Evolutionary conservation across 2,329 filamentous ascomycete species (phyloP), one percentile per base, ranked within the genome.

Genomic region (Apiospora malaysiana): DNA sequence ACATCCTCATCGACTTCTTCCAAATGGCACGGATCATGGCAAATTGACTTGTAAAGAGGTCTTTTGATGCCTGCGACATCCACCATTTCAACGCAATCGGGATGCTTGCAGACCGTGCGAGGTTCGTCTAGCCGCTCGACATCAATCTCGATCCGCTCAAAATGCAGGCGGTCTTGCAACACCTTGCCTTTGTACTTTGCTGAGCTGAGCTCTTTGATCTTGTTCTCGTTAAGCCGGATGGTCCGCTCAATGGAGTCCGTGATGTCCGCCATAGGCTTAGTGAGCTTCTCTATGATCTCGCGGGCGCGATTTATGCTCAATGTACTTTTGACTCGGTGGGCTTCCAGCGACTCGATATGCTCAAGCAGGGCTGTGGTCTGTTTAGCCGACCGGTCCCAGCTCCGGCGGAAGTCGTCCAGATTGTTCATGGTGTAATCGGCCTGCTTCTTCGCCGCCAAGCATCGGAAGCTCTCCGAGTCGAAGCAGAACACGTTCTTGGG

Each of bases 381-480:
- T 0, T 72, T 70, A 8, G 74, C 71, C 5, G 82, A 84, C 18
- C 81, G 75, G 8, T 79, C 69, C 82, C 83, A 84, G 72, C 81
- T 82, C 9, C 78, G 76, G 2, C 72, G 71, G 65, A 77, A 78
- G 66, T 83, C 81, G 10, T 80, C 76, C 51, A 78, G 72, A 68
- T 81, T 75, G 7, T 71, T 73, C 75, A 83, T 77, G 10, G 73
- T 59, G 4, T 71, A 21, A 18, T 73, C 77, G n/a, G 4, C 3
- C 12, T 80, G 73, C 71, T 82, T 82, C 46, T 72, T 71, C 0
- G 82, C 82, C 2, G 82, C 82, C 0, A 85, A 76, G 66, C 78
- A 84, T 6, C 82, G 81, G 71, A 85, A 85, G 46, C 80, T 81
- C 74, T 85, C 82, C 0, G 82, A 84, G 71, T 85, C 83, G 65